phyloP scores from a whole-genome alignment of 352 stramenopile species.

The Phytophthora quininea region DNA sequence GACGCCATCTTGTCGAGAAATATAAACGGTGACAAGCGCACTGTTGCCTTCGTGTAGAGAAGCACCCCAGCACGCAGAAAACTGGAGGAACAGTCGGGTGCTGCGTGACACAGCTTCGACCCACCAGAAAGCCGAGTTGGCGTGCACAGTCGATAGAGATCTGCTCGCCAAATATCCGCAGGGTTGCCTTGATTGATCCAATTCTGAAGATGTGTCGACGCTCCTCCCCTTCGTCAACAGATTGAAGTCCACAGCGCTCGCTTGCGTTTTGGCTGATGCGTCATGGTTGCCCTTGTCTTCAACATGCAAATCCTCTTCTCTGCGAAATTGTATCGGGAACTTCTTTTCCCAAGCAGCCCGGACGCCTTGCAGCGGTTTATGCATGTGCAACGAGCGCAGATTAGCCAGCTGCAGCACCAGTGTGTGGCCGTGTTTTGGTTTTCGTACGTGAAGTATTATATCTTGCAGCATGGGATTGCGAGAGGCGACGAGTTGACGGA shows the following conservation, averaged over 20 bases:
- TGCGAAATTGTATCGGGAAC: conserved; percentile 4
- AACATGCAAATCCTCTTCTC: conserved; percentile 25
- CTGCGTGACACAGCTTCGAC: too few relatives aligned
- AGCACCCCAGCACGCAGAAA: background rate
- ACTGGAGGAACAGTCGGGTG: background rate
- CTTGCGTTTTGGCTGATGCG: conserved; percentile 18
- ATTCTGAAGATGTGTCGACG: conserved; percentile 6
- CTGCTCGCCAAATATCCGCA: background rate
- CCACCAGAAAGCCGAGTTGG: too few relatives aligned
- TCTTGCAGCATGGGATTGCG: too few relatives aligned
- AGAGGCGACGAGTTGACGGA: too few relatives aligned
- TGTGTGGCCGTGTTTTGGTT: conserved; percentile 1
- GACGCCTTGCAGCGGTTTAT: conserved; percentile 12
- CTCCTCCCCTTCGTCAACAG: conserved; percentile 15
- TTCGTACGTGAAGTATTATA: conserved; percentile 1
- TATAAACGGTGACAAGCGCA: background rate
- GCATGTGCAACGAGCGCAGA: conserved; percentile 6
- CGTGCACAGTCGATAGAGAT: too few relatives aligned
- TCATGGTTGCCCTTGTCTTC: conserved; percentile 7
- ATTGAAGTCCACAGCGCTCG: conserved; percentile 3
- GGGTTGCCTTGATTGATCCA: background rate
- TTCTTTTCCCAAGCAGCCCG: conserved; percentile 7
- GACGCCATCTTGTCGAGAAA: background rate
- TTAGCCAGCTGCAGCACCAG: conserved; percentile 17
- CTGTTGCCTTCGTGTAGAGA: background rate